Evolutionary conservation across 2,329 filamentous ascomycete genomes (phyloP), one percentile per base, ranked within the genome.

Genomic region (Knufia fluminis): DNA sequence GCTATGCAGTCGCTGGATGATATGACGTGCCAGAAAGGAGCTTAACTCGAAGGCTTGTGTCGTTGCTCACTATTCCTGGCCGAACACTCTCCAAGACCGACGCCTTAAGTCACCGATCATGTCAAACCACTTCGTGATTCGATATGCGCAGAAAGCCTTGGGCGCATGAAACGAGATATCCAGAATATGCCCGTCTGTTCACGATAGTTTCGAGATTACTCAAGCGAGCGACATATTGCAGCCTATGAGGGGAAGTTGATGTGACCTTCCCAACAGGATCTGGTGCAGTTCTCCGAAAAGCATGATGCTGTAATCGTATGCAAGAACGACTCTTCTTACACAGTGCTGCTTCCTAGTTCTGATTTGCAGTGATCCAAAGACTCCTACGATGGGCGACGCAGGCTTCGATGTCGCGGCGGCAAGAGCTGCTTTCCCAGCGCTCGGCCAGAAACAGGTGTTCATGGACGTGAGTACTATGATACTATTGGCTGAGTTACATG

Each of bases 391-490:
- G 45, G 45, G 45, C 8, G 20, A 48, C 23, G 24, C 23, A 22
- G 17, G 33, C 45, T 76, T 85, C 57, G 71, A 83, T 57, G 71
- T 86, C 43, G 60, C 71, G 7, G 67, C 70, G 43, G 73, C 76
- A 24, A 74, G 82, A 52, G 69, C 73, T 53, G 71, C 75, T 48
- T 90, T 90, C 68, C 85, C 85, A 28, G 82, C 84, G 12, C 65
- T 90, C 33, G 66, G 74, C 35, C 73, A 80, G 52, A 71, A 80
- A 41, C 83, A 88, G 60, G 73, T 89, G 44, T 88, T 78, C 62
- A 77, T 90, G 56, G 85, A 91, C 61, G 40, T 43, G 28, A 9
- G 40, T 43, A 28, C 6, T 24, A 22, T 16, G 16, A 3, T 3
- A 12, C 17, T 8, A 20, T 4, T 41, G 6, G 22, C 12, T 19